Conservation (phyloP, 768 basidiomycete species). For the Hemileccinum rubropunctum region DNA sequence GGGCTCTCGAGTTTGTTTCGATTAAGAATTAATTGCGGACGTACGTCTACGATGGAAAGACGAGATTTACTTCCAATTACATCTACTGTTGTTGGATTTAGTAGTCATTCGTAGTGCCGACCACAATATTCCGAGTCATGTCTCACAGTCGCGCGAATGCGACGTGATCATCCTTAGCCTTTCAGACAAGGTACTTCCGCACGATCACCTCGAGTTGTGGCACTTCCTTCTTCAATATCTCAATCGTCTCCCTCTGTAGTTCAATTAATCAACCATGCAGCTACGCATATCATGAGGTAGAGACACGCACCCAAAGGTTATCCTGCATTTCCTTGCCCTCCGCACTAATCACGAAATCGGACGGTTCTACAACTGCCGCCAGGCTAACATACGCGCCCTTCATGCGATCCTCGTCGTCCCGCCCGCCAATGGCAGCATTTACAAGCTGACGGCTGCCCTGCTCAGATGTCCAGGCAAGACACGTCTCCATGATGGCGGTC, state of each 20-base stretch:
- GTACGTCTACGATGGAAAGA: too few species aligned
- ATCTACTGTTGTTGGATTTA: too few species aligned
- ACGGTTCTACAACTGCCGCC: constrained; percentile 19
- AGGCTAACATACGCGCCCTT: constrained; percentile 20
- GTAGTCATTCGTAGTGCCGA: too few species aligned
- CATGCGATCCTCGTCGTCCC: constrained; percentile 19
- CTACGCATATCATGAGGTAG: too few species aligned
- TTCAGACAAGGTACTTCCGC: constrained; percentile 9
- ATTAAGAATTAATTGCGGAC: too few species aligned
- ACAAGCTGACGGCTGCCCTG: constrained; percentile 37
- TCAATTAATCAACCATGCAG: background rate
- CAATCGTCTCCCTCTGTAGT: constrained; percentile 19
- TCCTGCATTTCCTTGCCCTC: constrained; percentile 30
- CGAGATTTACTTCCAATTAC: too few species aligned
- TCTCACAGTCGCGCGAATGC: too few species aligned
- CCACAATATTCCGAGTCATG: too few species aligned
- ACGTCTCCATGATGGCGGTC: constrained; percentile 4
- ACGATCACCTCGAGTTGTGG: constrained; percentile 15
- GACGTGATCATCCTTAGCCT: too few species aligned
- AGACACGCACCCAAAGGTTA: constrained; percentile 33
- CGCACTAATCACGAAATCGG: constrained; percentile 33
- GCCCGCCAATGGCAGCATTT: constrained; percentile 28
- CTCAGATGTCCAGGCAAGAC: constrained; percentile 22
- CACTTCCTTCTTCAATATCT: constrained; percentile 13
- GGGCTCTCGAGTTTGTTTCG: too few species aligned